Evolutionary conservation across 2,329 filamentous ascomycete genomes (phyloP), one percentile per base, ranked within the genome.

Genomic region (Lomentospora prolificans): DNA sequence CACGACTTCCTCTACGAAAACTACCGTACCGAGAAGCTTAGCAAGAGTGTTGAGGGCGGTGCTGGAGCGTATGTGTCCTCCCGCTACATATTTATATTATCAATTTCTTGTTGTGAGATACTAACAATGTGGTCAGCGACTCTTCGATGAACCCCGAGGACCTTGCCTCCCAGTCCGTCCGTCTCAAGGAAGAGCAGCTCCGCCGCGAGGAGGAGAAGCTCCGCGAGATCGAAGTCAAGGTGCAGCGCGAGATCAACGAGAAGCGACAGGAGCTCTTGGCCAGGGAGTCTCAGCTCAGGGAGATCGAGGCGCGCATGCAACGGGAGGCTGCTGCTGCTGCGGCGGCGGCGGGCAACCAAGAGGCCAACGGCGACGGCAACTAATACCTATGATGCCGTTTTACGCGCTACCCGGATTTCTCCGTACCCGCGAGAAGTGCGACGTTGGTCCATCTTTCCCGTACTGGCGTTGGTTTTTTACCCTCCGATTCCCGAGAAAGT

Each of bases 1-100:
- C 94, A 99, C 74, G 94, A 99, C 74, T 99, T 99, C 86, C 79
- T 99, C 61, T 99, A 99, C 77, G 94, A 99, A 73, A 99, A 99
- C 78, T 99, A 99, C 82, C 90, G 94, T 90, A 99, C 94, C 68
- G 94, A 99, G 88, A 97, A 97, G 80, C 88, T 99, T 66, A 95
- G 89, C 79, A 99, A 97, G 89, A 96, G 90, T 71, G 94, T 99
- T 64, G 91, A 96, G 69, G 89, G 89, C 71, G 88, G 89, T 75
- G 81, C 84, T 74, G 82, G 84, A 82, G 84, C 84, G 90, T 96
- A 88, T 65, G 90, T 90, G 58, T 59, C 57, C 53, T 46, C 50
- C 51, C 10, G 30, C 27, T 8, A 9, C n/a, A n/a, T 7, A 22
- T 50, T 36, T 36, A 53, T 46, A 17, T 54, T 44, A 39, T 3